Base-by-base conservation (phyloP, 129 eudicot genomes). In the Ambrosia artemisiifolia region DNA sequence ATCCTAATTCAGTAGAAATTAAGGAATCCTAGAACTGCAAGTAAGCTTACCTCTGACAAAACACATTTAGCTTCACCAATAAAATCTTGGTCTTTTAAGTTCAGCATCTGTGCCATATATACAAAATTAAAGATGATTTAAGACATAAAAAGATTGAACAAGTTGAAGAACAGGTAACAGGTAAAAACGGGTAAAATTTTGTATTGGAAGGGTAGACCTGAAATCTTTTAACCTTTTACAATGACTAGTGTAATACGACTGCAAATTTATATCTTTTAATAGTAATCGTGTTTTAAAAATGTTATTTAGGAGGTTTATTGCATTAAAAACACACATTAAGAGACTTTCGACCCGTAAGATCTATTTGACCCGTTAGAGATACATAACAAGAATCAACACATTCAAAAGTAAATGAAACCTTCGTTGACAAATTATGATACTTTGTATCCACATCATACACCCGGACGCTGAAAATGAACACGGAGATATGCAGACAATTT, bases 1-100 rank as follows among this genome's bases (percentile, higher is more conserved):
- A n/a, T n/a, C n/a, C n/a, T n/a, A n/a, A n/a, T n/a, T n/a, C n/a
- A n/a, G n/a, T n/a, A n/a, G n/a, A n/a, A n/a, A n/a, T 38, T 38
- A 1, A 9, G 43, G 38, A 48, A 48, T 6, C 46, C 30, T 48
- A 16, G 17, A 54, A 69, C 35, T 20, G 47, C 43, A 74, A 76
- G 59, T 34, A 56, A 61, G 73, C 81, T 71, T 72, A 95, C 99
- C 95, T 95, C 89, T 64, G 99, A 91, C 60, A 95, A 85, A 72
- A 74, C 74, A 86, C 99, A 95, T 65, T 71, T 95, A 65, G 90
- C 85, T 88, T 90, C 97, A 50, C 99, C 99, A 69, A 95, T 88
- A 81, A 84, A 95, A 35, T 95, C 99, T 83, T 95, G 99, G 77
- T 88, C 97, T 54, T 80, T 55, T 81, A 95, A 85, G 48, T 91